Evolutionary conservation across 805 yeast genomes (phyloP).

Genomic region (Hanseniaspora thailandica): DNA sequence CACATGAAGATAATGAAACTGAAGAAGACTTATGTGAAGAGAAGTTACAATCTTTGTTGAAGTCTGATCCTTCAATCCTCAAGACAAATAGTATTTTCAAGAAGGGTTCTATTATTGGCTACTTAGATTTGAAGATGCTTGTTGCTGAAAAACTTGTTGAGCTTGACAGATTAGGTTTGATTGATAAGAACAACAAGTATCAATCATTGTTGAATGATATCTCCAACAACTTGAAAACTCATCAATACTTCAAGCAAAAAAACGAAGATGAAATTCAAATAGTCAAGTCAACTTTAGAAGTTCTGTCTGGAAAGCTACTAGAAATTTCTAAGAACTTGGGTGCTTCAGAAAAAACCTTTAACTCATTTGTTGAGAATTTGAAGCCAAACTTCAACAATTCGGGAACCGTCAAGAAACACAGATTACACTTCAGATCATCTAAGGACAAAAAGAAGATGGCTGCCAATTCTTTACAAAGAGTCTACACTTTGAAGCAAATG

Average conservation of each 20-base stretch:
- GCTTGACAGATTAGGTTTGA: constrained; percentile 53
- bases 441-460: constrained; percentile 61
- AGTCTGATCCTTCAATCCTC: constrained; percentile 29
- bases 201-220: constrained; percentile 74
- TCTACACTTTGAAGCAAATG: constrained; percentile 59
- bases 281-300: constrained; percentile 35
- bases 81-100: constrained; percentile 3
- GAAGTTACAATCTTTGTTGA: constrained; percentile 44
- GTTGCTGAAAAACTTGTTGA: constrained; percentile 67
- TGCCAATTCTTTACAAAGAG: constrained; percentile 38
- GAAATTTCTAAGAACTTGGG: constrained; percentile 34
- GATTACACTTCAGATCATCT: constrained; percentile 54
- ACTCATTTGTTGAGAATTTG: constrained; percentile 38
- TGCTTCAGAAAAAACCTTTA: constrained; percentile 38
- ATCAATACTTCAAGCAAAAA: constrained; percentile 39
- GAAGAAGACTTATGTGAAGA: constrained; percentile 45
- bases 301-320: constrained; percentile 36
- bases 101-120: constrained; percentile 28
- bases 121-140: constrained; percentile 64
- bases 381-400: constrained; percentile 30
- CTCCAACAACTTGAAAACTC: constrained; percentile 62
- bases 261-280: constrained; percentile 37
- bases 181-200: constrained; percentile 57
- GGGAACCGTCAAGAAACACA: constrained; percentile 48
- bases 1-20: constrained; percentile 54